A percentile compares a stretch with the other conserved stretches of the same genome.
phyloP scores from a whole-genome alignment of 139 green algal species.

The Chlorella vulgaris region DNA sequence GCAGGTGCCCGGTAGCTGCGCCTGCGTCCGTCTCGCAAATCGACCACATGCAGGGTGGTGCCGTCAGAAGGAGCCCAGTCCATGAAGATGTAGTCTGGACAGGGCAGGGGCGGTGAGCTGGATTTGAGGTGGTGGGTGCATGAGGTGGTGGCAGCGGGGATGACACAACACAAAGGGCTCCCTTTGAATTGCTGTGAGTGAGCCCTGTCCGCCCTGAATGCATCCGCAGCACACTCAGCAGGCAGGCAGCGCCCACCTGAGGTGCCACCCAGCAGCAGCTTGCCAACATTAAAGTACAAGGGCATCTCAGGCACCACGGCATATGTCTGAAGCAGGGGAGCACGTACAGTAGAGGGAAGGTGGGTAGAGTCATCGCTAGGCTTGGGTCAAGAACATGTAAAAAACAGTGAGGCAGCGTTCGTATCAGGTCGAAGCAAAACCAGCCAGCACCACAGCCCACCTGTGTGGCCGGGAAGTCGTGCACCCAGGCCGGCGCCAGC shows the following conservation, averaged over 20 bases:
- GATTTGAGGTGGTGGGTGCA: no score
- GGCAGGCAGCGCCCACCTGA: neutral
- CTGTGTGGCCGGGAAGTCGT: conserved; percentile 71
- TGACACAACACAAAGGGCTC: no score
- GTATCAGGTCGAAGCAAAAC: neutral
- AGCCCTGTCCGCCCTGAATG: neutral
- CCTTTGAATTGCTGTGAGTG: no score
- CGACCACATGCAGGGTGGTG: conserved; percentile 66
- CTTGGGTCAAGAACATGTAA: neutral
- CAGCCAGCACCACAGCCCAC: conserved; percentile 34
- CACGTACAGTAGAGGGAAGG: no score
- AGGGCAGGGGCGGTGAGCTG: neutral
- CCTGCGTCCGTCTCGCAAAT: conserved; percentile 51
- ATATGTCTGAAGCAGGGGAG: conserved; percentile 1
- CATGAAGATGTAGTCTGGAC: conserved; percentile 66
- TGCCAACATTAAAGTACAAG: conserved; percentile 67
- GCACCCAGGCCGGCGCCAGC: conserved; percentile 72
- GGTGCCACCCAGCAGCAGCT: neutral
- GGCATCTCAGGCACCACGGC: conserved; percentile 73
- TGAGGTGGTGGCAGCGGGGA: no score
- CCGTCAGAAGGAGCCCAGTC: conserved; percentile 73
- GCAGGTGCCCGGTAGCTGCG: conserved; percentile 49
- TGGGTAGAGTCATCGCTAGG: neutral
- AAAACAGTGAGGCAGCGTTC: no score
- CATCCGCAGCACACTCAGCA: neutral